Base-by-base conservation (phyloP, 768 basidiomycete genomes). In the Tephrocybe sp. region DNA sequence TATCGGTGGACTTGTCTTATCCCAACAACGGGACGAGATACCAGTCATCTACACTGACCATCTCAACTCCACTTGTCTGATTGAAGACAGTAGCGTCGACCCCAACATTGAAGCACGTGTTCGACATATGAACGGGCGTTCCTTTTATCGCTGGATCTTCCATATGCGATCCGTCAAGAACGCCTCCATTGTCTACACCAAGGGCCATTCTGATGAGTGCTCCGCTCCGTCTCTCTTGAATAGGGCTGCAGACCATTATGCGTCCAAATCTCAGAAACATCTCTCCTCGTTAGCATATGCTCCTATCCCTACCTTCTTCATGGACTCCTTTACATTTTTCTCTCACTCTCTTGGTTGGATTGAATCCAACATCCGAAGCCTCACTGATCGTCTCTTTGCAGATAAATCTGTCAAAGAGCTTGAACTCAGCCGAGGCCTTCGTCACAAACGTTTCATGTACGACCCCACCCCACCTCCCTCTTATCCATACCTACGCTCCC, bases 1-100 rank as follows among this genome's bases (percentile, higher is more conserved):
- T 5, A 59, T 66, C 11, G 22, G 31, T 2, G 50, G 50, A 1
- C 47, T 62, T 3, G 40, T 58, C 18, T 21, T 60, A 42, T 13
- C 22, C 41, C 5, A 10, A 22, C 18, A 23, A 40, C 40, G 29
- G 5, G 6, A 37, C 27, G 24, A 10, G 11, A 33, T 64, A 0
- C n/a, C n/a, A n/a, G n/a, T n/a, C n/a, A n/a, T n/a, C n/a, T 57
- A 49, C 44, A 58, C 60, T 1, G 61, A 66, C 36, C 63, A 66
- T 19, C 53, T 64, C 1, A 64, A 64, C 36, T 53, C 63, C 0
- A 52, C 57, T 0, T 42, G 56, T 0, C 38, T 64, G 1, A 55
- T 66, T 6, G 43, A 56, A 1, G 60, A 61, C 37, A 49, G 54
- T 23, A 27, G 37, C 2, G 47, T 47, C 4, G 34, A 57, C 0